Base-by-base conservation (phyloP, 108 stramenopile species). In the Cyclostephanos invisitatus region DNA sequence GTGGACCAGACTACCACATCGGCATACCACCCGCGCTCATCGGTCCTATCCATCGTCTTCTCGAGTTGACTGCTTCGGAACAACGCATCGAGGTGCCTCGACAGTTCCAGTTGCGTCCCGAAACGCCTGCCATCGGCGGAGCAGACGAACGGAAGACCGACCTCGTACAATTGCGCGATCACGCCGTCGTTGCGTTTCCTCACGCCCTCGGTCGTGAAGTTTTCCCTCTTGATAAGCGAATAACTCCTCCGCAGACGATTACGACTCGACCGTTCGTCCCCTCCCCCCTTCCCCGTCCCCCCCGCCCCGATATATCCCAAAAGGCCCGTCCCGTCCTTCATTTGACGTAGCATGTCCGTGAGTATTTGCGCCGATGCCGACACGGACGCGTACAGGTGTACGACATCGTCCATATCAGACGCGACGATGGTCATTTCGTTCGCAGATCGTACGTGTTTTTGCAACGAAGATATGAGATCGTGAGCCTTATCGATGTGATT, bases 1-100 rank as follows among this genome's bases (percentile, higher is more conserved):
- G 62, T 66, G 36, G 67, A 67, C 90, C 90, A 94, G 4, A 67
- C 57, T 9, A 25, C 24, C 64, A 86, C 88, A 5, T 66, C 60
- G 35, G 57, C 47, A 62, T 87, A 91, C 93, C 93, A 94, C n/a
- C 90, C 93, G 2, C 93, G 85, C 64, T 94, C 93, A 70, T 94
- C 90, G 2, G 76, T 82, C 25, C 54, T 68, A 35, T 89, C 86
- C 80, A 91, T 94, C 21, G 81, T 72, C 64, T 91, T 91, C 65
- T 94, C 93, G 11, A 91, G 73, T 65, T 94, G 87, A 60, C 78
- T 79, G 58, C 69, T 83, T 22, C 84, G 85, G 73, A 94, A 94
- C 24, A 94, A 73, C 18, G 70, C 67, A 67, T 94, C 93, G 68
- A 94, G 68, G 67, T 94, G 93, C 11, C 83, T 81, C 10, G 90